Evolutionary conservation across 2,329 filamentous ascomycete genomes (phyloP).

Genomic region (Apiospora aurea): DNA sequence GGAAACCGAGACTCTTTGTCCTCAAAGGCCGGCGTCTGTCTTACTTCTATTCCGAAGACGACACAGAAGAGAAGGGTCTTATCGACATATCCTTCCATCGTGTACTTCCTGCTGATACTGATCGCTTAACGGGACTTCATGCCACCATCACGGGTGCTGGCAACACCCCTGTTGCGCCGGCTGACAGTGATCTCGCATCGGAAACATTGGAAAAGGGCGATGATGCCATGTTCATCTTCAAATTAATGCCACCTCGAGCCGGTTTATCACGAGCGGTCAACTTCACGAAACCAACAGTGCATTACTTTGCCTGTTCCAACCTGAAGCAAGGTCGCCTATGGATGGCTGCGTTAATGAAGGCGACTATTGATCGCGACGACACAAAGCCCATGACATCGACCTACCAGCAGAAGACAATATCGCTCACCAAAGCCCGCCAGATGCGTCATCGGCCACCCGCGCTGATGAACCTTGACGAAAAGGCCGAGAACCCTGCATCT

Average conservation of each 20-base stretch:
- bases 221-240: constrained; percentile 94
- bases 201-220: constrained; percentile 53
- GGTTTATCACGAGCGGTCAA: constrained; percentile 91
- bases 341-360: constrained; percentile 99
- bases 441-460: constrained; percentile 91
- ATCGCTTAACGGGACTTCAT: constrained; percentile 87
- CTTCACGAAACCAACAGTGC: constrained; percentile 96
- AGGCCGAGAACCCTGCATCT: constrained; percentile 37
- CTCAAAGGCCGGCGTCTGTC: constrained; percentile 89
- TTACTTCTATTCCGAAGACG: constrained; percentile 95
- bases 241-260: constrained; percentile 88
- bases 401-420: constrained; percentile 97
- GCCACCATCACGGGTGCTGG: constrained; percentile 91
- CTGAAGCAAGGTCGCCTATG: constrained; percentile 87
- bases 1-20: constrained; percentile 97
- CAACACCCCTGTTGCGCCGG: constrained; percentile 64
- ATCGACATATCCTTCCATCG: constrained; percentile 98
- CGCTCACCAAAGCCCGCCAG: constrained; percentile 82
- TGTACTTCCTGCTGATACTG: constrained; percentile 92
- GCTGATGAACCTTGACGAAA: constrained; percentile 74
- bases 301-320: constrained; percentile 96
- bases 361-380: constrained; percentile 93
- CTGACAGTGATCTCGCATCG: constrained; percentile 52
- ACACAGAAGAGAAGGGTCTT: constrained; percentile 90
- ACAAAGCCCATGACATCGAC: constrained; percentile 82